A percentile compares a stretch with the other conserved stretches of the same genome.
Evolutionary conservation across 805 yeast genomes (phyloP).

Genomic region (Candida nanaspora): DNA sequence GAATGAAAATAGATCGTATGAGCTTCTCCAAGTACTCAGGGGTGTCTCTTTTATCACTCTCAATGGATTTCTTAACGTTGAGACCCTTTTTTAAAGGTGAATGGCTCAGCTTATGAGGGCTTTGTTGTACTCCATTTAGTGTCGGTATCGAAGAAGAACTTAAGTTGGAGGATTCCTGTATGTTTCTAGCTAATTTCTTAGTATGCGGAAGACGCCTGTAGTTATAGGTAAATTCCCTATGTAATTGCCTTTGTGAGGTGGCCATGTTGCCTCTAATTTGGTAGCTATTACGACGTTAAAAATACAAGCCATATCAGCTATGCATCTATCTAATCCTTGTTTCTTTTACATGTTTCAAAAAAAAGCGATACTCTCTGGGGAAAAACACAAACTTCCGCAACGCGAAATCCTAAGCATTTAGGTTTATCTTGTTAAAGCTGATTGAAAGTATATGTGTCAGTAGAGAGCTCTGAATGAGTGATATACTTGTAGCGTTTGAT

Average conservation of each 20-base stretch:
- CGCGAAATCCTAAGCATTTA: too few relatives aligned
- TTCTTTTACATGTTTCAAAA: too few relatives aligned
- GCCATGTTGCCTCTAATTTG: neutral
- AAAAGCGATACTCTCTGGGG: too few relatives aligned
- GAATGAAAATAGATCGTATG: conserved; percentile 9
- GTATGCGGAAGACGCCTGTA: neutral
- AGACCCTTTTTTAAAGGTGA: neutral
- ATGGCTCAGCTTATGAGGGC: neutral
- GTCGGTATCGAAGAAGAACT: neutral
- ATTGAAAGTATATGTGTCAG: too few relatives aligned
- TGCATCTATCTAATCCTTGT: too few relatives aligned
- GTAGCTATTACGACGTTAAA: too few relatives aligned
- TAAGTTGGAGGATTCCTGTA: neutral
- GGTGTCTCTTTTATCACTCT: conserved; percentile 11
- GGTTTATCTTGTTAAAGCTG: too few relatives aligned
- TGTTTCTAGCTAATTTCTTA: neutral
- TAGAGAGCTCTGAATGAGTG: too few relatives aligned
- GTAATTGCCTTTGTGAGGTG: neutral
- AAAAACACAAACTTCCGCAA: too few relatives aligned
- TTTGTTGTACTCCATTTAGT: neutral
- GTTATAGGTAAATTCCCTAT: neutral
- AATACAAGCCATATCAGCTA: too few relatives aligned
- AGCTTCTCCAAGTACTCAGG: conserved; percentile 17
- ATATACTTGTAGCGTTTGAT: too few relatives aligned
- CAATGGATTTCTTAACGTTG: neutral